Evolutionary conservation across 163 green algal species (phyloP).

Genomic region (Scenedesmus sp.): DNA sequence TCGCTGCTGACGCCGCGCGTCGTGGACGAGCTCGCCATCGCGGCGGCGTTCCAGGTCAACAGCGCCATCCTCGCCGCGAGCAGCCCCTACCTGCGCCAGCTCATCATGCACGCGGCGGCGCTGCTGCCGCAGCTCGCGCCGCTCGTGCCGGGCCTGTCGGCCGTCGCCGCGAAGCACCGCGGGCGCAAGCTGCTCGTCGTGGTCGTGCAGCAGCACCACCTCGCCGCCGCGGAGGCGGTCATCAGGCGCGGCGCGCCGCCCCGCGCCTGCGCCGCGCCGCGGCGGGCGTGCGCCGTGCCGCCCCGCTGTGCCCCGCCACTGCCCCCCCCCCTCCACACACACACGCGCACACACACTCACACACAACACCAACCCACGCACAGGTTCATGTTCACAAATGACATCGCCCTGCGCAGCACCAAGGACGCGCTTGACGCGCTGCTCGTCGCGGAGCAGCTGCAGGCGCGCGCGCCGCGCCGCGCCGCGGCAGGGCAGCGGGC

Average conservation of each 20-base stretch:
- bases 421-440: background rate
- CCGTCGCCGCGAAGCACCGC: background rate
- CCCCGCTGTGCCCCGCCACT: no score
- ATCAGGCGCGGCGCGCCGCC: background rate
- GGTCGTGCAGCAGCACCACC: conserved; percentile 3
- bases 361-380: no score
- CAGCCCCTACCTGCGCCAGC: conserved; percentile 3
- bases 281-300: no score
- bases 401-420: background rate
- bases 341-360: no score
- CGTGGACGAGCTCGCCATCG: background rate
- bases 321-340: no score
- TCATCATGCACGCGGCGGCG: background rate
- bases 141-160: background rate
- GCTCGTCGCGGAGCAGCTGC: conserved; percentile 19
- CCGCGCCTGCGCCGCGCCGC: background rate
- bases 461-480: background rate
- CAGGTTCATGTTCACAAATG: conserved; percentile 5
- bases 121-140: background rate
- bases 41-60: conserved; percentile 8
- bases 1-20: background rate
- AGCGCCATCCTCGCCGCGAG: conserved; percentile 18
- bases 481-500: no score
- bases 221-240: conserved; percentile 19
- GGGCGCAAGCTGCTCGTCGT: background rate